Base-by-base conservation (phyloP, 768 basidiomycete species). In the Steccherinum ochraceum region DNA sequence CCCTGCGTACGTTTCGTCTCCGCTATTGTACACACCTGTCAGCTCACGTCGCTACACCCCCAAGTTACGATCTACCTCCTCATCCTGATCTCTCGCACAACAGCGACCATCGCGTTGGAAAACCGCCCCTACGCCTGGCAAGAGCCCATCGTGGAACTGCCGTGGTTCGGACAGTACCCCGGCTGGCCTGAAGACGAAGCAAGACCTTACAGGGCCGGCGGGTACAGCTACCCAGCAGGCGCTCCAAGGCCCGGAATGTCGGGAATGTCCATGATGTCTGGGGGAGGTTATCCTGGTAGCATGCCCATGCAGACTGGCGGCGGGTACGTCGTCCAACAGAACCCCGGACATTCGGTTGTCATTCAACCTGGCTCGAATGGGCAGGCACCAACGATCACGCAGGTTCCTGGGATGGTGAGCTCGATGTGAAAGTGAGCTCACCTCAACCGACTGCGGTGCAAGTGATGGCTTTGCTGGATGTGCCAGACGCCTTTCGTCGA, bases 111-210 rank as follows among this genome's bases (percentile, higher is more conserved):
- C 55, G 65, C 68, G 48, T 73, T 77, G 56, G 83, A 83, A 21
- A n/a, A n/a, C n/a, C 71, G 76, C 12, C 72, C 66, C 42, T 56
- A 71, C 48, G 80, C 82, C 42, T 84, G 83, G 81, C 51, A 57
- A 13, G 81, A 81, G 58, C 81, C 82, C 51, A 67, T 73, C 53
- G 57, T 65, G 71, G 84, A 89, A 56, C 73, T 90, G 10, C 83
- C 83, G 1, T 89, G 88, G 88, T 89, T 84, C 59, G 80, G 80
- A 44, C 81, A 89, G 70, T 70, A 71, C 56, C 84, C 85, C 20
- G 83, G 83, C 35, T 84, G 80, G 60, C 56, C 61, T 7, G 61
- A 61, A 43, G 53, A 50, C 23, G 46, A 52, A 11, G 19, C 16
- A 12, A 23, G 44, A 46, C 51, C 46, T 5, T 59, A 56, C 26